Conservation (phyloP, 1,139 yeast species). For the Candida tetrigidarum region DNA sequence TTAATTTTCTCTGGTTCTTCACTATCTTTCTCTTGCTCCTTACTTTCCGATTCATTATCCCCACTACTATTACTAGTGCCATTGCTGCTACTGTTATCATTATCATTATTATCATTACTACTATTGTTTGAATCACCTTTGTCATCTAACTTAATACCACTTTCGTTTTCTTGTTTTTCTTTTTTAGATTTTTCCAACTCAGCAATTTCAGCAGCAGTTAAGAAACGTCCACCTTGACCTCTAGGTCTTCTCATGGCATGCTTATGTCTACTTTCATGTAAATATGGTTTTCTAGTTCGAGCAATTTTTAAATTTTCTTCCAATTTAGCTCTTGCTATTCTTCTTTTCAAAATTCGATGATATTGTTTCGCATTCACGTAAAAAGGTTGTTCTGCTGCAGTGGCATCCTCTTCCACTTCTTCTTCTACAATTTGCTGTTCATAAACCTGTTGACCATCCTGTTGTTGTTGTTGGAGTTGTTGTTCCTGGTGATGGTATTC, state of each 20-base stretch:
- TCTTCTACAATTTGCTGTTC: not conserved
- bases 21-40: not conserved
- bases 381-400: conserved; percentile 77
- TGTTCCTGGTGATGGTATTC: conserved; percentile 7
- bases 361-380: conserved; percentile 98
- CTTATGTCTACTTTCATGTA: conserved; percentile 97
- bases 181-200: conserved; percentile 69
- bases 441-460: conserved; percentile 1
- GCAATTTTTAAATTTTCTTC: conserved; percentile 90
- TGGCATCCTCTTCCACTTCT: not conserved
- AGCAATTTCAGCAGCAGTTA: conserved; percentile 97
- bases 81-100: not conserved
- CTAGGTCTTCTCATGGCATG: conserved; percentile 99
- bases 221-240: conserved; percentile 97
- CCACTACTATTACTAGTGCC: conserved; percentile 3
- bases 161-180: conserved; percentile 42
- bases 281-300: conserved; percentile 89
- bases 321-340: conserved; percentile 90
- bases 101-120: not conserved
- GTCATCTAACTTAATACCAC: not conserved
- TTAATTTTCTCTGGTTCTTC: not conserved
- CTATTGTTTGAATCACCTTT: not conserved
- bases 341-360: conserved; percentile 88
- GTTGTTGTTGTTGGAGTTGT: conserved; percentile 15
- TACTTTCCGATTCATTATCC: not conserved